Conservation (phyloP, 2,329 filamentous ascomycete species). For the Trichoderma brevicompactum region DNA sequence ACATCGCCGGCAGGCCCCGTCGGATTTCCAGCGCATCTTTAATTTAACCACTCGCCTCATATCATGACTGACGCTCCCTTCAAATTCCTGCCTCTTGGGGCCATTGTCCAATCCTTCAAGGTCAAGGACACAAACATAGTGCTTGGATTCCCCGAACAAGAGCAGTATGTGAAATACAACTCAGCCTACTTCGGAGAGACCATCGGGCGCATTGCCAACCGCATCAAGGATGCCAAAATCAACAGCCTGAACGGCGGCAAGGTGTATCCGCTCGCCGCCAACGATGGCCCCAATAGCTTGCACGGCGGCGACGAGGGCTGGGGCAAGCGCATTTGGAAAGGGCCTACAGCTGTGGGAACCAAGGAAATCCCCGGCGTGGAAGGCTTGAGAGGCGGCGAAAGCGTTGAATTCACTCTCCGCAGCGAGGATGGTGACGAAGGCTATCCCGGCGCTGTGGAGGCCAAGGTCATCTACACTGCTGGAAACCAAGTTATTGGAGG, state of each 20-base stretch:
- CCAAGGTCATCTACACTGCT: constrained; percentile 77
- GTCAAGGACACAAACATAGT: constrained; percentile 85
- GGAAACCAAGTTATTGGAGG: constrained; percentile 67
- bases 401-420: constrained; percentile 65
- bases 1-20: neutral
- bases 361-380: constrained; percentile 55
- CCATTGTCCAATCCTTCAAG: constrained; percentile 79
- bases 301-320: constrained; percentile 77
- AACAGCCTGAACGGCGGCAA: constrained; percentile 70
- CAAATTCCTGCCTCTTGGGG: constrained; percentile 74
- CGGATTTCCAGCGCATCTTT: neutral
- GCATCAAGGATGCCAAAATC: constrained; percentile 74
- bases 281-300: constrained; percentile 76
- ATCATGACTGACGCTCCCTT: constrained; percentile 56
- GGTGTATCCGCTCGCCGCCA: constrained; percentile 71
- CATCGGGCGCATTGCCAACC: constrained; percentile 84
- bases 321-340: constrained; percentile 78
- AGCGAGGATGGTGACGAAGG: constrained; percentile 86
- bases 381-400: constrained; percentile 64
- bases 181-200: constrained; percentile 87
- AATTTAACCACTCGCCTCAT: neutral
- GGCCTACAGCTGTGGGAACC: constrained; percentile 65
- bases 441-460: constrained; percentile 83
- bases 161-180: constrained; percentile 77
- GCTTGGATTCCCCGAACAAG: constrained; percentile 76